These are phyloP conservation scores for Hanseniaspora nectarophila DNA, from an alignment of 805 yeast genomes.

Conservation along the genomic window DNA sequence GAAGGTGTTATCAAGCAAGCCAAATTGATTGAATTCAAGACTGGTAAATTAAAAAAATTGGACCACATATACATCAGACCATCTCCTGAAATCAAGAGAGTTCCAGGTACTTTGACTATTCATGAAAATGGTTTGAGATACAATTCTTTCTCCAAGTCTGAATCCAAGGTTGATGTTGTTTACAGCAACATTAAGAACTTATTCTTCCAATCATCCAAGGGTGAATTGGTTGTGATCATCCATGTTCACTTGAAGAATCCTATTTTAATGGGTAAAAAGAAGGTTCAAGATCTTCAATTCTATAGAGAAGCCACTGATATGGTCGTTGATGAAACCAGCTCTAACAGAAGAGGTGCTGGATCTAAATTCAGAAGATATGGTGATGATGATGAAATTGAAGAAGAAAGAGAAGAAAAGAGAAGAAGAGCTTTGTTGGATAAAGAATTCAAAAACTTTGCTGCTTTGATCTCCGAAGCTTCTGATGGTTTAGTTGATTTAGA, in stretches of 20 bases:
- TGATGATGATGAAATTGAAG: constrained; percentile 96
- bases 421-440: constrained; percentile 81
- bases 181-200: constrained; percentile 86
- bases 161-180: constrained; percentile 75
- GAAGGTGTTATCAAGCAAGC: constrained; percentile 94
- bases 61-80: constrained; percentile 89
- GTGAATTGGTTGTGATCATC: constrained; percentile 81
- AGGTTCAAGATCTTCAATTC: constrained; percentile 89
- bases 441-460: constrained; percentile 82
- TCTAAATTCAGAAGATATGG: constrained; percentile 68
- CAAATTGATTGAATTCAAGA: constrained; percentile 64
- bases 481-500: constrained; percentile 78
- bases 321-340: constrained; percentile 90
- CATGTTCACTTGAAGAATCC: constrained; percentile 90
- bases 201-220: constrained; percentile 92
- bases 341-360: constrained; percentile 68
- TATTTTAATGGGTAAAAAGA: constrained; percentile 88
- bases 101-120: constrained; percentile 78
- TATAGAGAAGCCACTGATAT: constrained; percentile 94
- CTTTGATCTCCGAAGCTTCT: constrained; percentile 78
- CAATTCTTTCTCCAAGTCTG: constrained; percentile 72
- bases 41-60: constrained; percentile 72
- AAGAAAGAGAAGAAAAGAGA: constrained; percentile 95
- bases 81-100: constrained; percentile 91
- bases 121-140: constrained; percentile 95